Evolutionary conservation across 1,284 basidiomycete species (phyloP).

Genomic region (Apiotrichum mycotoxinovorans): DNA sequence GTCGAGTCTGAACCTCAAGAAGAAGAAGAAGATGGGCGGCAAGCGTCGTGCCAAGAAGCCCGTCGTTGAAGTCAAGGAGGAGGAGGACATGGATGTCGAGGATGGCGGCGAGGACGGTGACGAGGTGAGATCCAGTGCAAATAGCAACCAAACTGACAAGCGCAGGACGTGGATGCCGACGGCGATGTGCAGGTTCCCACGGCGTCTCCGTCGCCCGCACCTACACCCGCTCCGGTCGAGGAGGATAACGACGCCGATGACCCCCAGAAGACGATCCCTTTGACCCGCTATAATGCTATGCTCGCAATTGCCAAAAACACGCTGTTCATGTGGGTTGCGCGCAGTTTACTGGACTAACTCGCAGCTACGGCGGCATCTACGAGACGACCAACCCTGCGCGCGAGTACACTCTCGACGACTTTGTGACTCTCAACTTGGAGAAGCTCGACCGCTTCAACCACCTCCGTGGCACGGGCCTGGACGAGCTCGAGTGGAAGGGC

Average conservation of each 20-base stretch:
- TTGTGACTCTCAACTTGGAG: constrained; percentile 70
- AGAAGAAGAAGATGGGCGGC: constrained; percentile 56
- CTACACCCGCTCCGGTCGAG: constrained; percentile 7
- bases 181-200: constrained; percentile 9
- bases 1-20: constrained; percentile 67
- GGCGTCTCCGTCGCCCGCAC: constrained; percentile 6
- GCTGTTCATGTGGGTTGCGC: constrained; percentile 65
- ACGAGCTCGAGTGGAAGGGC: constrained; percentile 59
- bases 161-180: constrained; percentile 36
- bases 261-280: constrained; percentile 65
- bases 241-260: constrained; percentile 63
- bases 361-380: constrained; percentile 80
- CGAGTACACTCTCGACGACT: constrained; percentile 84
- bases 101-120: constrained; percentile 18
- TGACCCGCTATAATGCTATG: constrained; percentile 88
- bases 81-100: constrained; percentile 25
- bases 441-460: constrained; percentile 74
- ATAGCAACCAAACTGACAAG: constrained; percentile 24
- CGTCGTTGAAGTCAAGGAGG: constrained; percentile 44
- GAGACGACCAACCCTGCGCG: constrained; percentile 63
- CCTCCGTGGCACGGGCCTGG: constrained; percentile 64
- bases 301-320: constrained; percentile 80
- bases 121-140: constrained; percentile 19
- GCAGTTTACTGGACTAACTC: background rate
- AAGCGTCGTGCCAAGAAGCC: constrained; percentile 30